phyloP scores from a whole-genome alignment of 83 land plant species.

The Picea engelmannii region DNA sequence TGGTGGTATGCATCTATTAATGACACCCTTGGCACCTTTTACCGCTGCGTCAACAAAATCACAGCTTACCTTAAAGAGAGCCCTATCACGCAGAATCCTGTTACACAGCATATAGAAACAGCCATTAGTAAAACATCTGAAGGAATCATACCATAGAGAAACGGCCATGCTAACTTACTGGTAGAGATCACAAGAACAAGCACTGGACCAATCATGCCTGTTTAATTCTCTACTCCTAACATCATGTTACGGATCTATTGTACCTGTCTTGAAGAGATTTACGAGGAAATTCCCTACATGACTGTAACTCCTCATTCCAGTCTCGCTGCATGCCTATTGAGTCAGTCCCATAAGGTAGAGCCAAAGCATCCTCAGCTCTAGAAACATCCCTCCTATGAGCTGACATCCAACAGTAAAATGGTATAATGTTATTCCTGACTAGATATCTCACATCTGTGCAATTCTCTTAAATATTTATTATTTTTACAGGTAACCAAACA shows the following conservation, averaged over 20 bases:
- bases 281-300: constrained; percentile 95
- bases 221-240: background rate
- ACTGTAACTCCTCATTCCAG: constrained; percentile 99
- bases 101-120: background rate
- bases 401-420: constrained; percentile 27
- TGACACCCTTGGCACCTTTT: constrained; percentile 95
- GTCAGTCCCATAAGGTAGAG: constrained; percentile 91
- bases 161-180: background rate
- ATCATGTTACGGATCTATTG: background rate
- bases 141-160: background rate
- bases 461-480: background rate
- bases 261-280: constrained; percentile 88
- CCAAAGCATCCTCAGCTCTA: constrained; percentile 85
- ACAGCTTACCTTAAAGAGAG: constrained; percentile 96
- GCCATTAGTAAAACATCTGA: constrained; percentile 2
- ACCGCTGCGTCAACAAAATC: constrained; percentile 99
- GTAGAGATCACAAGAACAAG: background rate
- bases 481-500: background rate
- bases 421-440: background rate
- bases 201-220: background rate
- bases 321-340: constrained; percentile 97
- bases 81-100: constrained; percentile 96
- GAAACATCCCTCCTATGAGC: constrained; percentile 95
- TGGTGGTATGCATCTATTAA: constrained; percentile 94
- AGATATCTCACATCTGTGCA: background rate